Conservation (phyloP, 2,329 filamentous ascomycete species). For the Xylariomycetidae sp. region DNA sequence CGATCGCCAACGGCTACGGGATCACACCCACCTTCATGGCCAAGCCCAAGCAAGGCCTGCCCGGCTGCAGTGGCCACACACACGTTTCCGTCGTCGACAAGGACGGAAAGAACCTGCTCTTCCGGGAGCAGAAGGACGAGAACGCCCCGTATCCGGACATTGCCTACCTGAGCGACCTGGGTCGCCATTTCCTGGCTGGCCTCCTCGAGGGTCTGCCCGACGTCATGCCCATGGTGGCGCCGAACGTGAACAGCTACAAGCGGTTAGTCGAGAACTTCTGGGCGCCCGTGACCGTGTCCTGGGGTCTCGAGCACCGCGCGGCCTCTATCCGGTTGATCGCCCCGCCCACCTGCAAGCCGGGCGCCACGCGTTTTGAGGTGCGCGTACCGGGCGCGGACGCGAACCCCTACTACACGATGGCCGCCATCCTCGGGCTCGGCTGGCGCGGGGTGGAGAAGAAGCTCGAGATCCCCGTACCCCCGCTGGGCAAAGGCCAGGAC, state of each 20-base stretch:
- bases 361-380: conserved; percentile 86
- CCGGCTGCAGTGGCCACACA: conserved; percentile 94
- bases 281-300: conserved; percentile 95
- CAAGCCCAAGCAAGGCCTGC: conserved; percentile 84
- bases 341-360: conserved; percentile 76
- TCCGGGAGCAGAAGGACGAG: conserved; percentile 64
- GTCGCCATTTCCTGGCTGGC: conserved; percentile 88
- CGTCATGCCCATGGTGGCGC: conserved; percentile 91
- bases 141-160: conserved; percentile 70
- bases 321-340: conserved; percentile 86
- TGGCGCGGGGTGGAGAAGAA: conserved; percentile 93
- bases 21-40: conserved; percentile 99
- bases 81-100: conserved; percentile 82
- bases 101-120: conserved; percentile 78
- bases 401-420: conserved; percentile 81
- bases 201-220: conserved; percentile 84
- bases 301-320: conserved; percentile 92
- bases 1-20: conserved; percentile 75
- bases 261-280: conserved; percentile 98
- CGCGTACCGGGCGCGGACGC: conserved; percentile 91
- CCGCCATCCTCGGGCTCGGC: conserved; percentile 79
- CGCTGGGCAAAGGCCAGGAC: conserved; percentile 77
- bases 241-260: conserved; percentile 97
- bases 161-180: conserved; percentile 75
- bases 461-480: conserved; percentile 73